Evolutionary conservation across 2,329 filamentous ascomycete species (phyloP).

Genomic region (Pestalotiopsis sp.): DNA sequence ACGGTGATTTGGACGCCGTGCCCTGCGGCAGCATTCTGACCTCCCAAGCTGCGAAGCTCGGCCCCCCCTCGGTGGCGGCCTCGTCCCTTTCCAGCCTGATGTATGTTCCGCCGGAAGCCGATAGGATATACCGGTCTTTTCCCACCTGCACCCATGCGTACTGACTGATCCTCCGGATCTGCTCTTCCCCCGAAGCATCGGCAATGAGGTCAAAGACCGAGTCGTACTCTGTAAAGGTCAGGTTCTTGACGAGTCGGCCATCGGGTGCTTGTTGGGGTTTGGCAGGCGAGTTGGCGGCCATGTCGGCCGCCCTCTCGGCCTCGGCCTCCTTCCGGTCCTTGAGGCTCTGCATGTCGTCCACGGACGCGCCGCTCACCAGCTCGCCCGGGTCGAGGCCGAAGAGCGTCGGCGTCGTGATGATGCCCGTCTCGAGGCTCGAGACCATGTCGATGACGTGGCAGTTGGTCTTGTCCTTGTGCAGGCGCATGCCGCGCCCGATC

Average conservation of each 20-base stretch:
- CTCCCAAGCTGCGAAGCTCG: slow-evolving; percentile 45
- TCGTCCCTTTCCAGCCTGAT: slow-evolving; percentile 50
- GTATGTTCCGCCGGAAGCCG: slow-evolving; percentile 62
- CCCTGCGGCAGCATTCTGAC: slow-evolving; percentile 46
- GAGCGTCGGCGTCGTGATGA: slow-evolving; percentile 86
- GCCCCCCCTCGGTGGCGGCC: slow-evolving; percentile 23
- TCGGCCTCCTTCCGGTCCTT: slow-evolving; percentile 47
- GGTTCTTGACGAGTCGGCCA: slow-evolving; percentile 32
- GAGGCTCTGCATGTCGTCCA: slow-evolving; percentile 59
- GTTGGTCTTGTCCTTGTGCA: slow-evolving; percentile 77
- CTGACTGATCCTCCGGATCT: slow-evolving; percentile 74
- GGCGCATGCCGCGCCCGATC: slow-evolving; percentile 91
- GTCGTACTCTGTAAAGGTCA: slow-evolving; percentile 88
- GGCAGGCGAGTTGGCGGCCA: slow-evolving; percentile 16
- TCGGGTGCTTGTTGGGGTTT: background rate
- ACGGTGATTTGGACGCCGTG: slow-evolving; percentile 54
- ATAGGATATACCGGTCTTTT: slow-evolving; percentile 70
- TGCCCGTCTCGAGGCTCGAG: slow-evolving; percentile 76
- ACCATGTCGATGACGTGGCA: slow-evolving; percentile 98
- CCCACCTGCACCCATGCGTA: slow-evolving; percentile 82
- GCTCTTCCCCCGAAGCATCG: slow-evolving; percentile 75
- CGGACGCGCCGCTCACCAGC: slow-evolving; percentile 66
- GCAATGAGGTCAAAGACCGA: slow-evolving; percentile 88
- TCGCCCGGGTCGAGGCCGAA: slow-evolving; percentile 88
- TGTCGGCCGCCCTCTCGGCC: slow-evolving; percentile 32